Evolutionary conservation across 2,329 filamentous ascomycete species (phyloP).

Genomic region (Beauveria brongniartii): DNA sequence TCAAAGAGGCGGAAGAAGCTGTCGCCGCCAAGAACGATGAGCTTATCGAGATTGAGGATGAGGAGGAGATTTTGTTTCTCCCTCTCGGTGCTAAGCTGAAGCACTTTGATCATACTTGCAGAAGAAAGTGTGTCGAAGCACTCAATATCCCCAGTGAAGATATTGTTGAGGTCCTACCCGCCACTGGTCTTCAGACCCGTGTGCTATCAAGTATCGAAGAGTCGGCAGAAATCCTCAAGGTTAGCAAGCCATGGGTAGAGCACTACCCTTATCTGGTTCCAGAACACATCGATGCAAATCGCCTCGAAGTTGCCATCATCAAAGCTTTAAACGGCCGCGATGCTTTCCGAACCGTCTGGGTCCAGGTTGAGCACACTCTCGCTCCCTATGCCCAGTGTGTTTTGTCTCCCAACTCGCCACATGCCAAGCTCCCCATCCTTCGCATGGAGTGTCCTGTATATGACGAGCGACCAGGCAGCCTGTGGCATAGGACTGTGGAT

Average conservation of each 20-base stretch:
- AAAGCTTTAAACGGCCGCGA: constrained; percentile 9
- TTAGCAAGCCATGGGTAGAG: constrained; percentile 9
- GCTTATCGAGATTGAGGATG: constrained; percentile 9
- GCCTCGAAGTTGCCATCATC: constrained; percentile 11
- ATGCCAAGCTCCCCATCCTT: constrained; percentile 4
- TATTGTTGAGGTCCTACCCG: constrained; percentile 8
- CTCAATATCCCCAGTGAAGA: constrained; percentile 8
- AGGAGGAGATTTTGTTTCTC: constrained; percentile 8
- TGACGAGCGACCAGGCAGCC: neutral
- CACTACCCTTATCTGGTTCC: constrained; percentile 13
- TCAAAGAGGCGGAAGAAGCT: constrained; percentile 4
- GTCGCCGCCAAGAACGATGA: constrained; percentile 2
- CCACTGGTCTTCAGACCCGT: constrained; percentile 8
- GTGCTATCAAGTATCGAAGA: constrained; percentile 10
- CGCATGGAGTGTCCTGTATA: constrained; percentile 2
- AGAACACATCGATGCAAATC: constrained; percentile 10
- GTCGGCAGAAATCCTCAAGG: constrained; percentile 3
- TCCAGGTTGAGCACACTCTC: constrained; percentile 12
- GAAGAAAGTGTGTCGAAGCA: constrained; percentile 5
- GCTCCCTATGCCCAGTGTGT: constrained; percentile 13
- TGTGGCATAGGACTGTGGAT: constrained; percentile 7
- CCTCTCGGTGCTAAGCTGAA: constrained; percentile 6
- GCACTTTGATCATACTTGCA: constrained; percentile 11
- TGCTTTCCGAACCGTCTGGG: constrained; percentile 13
- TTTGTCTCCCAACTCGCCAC: neutral